Conservation (phyloP, 2,329 filamentous ascomycete genomes). For the Eutypa lata region DNA sequence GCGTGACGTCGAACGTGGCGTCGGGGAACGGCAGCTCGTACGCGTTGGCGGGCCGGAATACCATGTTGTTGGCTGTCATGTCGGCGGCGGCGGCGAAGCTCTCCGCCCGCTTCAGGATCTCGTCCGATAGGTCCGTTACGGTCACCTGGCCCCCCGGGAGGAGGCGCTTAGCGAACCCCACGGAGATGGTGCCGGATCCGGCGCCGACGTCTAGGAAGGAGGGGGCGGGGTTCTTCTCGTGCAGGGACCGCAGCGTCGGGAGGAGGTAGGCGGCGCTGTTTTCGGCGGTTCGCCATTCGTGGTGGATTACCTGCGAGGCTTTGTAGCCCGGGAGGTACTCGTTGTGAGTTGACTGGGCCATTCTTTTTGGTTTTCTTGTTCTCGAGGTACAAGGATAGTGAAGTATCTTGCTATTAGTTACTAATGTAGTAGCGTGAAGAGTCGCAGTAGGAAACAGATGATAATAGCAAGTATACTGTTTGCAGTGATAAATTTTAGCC, state of each 20-base stretch:
- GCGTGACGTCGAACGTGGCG: conserved; percentile 56
- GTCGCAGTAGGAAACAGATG: too few species aligned
- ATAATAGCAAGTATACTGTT: too few species aligned
- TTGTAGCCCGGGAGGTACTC: conserved; percentile 11
- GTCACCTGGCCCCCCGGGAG: conserved; percentile 35
- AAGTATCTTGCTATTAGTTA: too few species aligned
- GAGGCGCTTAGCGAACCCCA: conserved; percentile 34
- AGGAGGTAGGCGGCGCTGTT: conserved; percentile 27
- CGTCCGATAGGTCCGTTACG: conserved; percentile 24
- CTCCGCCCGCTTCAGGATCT: conserved; percentile 11
- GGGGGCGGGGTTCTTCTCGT: conserved; percentile 24
- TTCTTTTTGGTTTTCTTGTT: too few species aligned
- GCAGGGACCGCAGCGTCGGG: conserved; percentile 23
- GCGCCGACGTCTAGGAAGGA: conserved; percentile 40
- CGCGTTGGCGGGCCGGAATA: conserved; percentile 19
- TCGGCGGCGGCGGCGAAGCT: conserved; percentile 6
- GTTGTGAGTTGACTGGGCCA: not conserved
- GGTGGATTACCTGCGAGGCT: conserved; percentile 14
- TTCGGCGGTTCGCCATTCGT: conserved; percentile 18
- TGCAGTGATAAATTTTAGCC: too few species aligned
- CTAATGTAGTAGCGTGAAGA: too few species aligned
- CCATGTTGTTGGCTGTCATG: conserved; percentile 12
- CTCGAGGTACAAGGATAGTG: too few species aligned
- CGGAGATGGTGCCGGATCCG: conserved; percentile 40
- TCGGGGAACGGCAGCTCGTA: conserved; percentile 37